These are phyloP conservation scores for Astraeus odoratus DNA, from an alignment of 768 basidiomycete species.

Conservation along the genomic window DNA sequence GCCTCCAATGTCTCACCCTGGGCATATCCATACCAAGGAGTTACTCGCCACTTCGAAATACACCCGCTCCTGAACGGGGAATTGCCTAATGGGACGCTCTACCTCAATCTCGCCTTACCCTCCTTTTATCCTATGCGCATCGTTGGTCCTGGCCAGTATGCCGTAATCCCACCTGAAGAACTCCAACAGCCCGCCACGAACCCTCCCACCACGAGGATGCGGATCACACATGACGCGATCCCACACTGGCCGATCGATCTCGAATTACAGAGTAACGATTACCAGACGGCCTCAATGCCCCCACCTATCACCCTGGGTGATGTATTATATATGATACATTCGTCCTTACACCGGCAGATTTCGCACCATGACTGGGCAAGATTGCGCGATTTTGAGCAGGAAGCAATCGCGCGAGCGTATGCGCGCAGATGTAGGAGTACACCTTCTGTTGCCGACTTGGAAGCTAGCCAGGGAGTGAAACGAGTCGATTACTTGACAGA, in stretches of 20 bases:
- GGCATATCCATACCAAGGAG: slow-evolving; percentile 5
- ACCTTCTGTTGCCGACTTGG: slow-evolving; percentile 24
- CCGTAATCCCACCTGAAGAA: slow-evolving; percentile 36
- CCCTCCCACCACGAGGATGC: slow-evolving; percentile 46
- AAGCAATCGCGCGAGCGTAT: slow-evolving; percentile 29
- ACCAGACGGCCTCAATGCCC: slow-evolving; percentile 11
- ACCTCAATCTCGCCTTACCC: slow-evolving; percentile 50
- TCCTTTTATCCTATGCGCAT: slow-evolving; percentile 38
- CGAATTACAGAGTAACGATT: slow-evolving; percentile 30
- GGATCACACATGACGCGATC: slow-evolving; percentile 50
- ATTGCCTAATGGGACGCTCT: slow-evolving; percentile 35
- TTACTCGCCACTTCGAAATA: slow-evolving; percentile 22
- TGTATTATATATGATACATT: slow-evolving; percentile 46
- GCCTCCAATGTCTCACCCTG: slow-evolving; percentile 20
- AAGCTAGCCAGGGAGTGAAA: slow-evolving; percentile 33
- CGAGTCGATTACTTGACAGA: slow-evolving; percentile 33
- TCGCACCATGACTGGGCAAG: slow-evolving; percentile 31
- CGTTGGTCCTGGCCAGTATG: slow-evolving; percentile 32
- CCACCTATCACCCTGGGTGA: slow-evolving; percentile 57
- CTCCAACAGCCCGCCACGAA: slow-evolving; percentile 48
- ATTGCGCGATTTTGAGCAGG: slow-evolving; percentile 22
- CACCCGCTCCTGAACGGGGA: slow-evolving; percentile 43
- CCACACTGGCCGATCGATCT: slow-evolving; percentile 60
- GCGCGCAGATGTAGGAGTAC: slow-evolving; percentile 28
- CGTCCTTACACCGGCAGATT: slow-evolving; percentile 37